Percentiles rank a stretch among this genome's conserved stretches.
These are phyloP conservation scores for Hyaloraphidium curvatum DNA, from an alignment of 192 early-diverging fungal species.

Conservation along the genomic window DNA sequence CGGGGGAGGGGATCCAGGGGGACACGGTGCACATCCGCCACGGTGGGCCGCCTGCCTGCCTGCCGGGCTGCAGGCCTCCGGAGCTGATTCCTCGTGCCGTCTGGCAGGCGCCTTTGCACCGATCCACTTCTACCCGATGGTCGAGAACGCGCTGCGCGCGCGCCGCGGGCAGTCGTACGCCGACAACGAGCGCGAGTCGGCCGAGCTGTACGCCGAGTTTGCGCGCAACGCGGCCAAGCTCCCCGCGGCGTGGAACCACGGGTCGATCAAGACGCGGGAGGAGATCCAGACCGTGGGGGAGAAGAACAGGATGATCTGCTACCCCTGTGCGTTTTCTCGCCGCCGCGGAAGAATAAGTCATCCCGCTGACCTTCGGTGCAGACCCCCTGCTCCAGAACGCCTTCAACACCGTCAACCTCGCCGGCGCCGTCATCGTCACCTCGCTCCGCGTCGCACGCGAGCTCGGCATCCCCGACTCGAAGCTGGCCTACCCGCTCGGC, in stretches of 20 bases:
- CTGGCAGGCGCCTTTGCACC: background rate
- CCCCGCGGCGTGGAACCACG: background rate
- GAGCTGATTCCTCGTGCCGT: too few species aligned
- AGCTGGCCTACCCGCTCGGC: background rate
- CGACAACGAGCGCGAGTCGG: background rate
- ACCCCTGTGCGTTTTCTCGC: background rate
- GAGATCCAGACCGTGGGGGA: background rate
- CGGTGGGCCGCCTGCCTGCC: too few species aligned
- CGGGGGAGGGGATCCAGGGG: too few species aligned
- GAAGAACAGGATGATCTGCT: slow-evolving; percentile 3
- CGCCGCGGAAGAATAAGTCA: background rate
- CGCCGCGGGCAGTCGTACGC: background rate
- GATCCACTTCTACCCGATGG: background rate
- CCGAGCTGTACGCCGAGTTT: slow-evolving; percentile 1
- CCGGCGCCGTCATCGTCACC: background rate
- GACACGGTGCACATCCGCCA: too few species aligned
- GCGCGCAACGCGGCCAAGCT: background rate
- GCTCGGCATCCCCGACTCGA: background rate
- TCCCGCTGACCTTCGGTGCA: background rate
- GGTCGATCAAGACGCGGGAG: background rate
- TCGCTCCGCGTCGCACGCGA: background rate
- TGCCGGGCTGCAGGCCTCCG: too few species aligned
- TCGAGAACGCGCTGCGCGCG: background rate
- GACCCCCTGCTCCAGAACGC: slow-evolving; percentile 1
- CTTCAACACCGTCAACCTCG: background rate